These are phyloP conservation scores for Forsythia suspensa DNA, from an alignment of 257 asterid species.

Conservation along the genomic window DNA sequence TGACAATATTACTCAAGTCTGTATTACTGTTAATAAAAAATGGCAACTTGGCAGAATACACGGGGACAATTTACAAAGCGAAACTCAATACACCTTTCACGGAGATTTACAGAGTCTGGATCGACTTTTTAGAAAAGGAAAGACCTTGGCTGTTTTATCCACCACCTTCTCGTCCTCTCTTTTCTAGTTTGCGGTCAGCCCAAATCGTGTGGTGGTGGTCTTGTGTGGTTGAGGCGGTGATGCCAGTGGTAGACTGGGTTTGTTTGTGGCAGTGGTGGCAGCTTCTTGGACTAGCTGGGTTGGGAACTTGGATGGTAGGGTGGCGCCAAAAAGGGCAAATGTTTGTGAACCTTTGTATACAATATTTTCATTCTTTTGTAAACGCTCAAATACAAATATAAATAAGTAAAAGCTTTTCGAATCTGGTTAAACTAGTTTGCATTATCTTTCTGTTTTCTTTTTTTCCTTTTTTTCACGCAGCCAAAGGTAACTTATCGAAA, in stretches of 20 bases:
- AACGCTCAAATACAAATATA: background rate
- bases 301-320: background rate
- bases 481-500: background rate
- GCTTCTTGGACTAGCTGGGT: background rate
- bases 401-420: background rate
- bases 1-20: conserved; percentile 6
- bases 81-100: background rate
- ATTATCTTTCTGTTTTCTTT: too few species aligned
- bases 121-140: background rate
- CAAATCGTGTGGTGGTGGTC: background rate
- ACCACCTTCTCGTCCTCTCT: background rate
- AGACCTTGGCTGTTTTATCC: background rate
- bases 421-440: background rate
- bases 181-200: background rate
- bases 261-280: background rate
- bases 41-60: background rate
- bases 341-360: background rate
- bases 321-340: background rate
- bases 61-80: background rate
- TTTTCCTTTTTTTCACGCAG: background rate
- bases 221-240: too few species aligned
- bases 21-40: background rate
- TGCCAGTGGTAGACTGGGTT: background rate
- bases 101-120: background rate
- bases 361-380: background rate